Base-by-base conservation (phyloP, 805 yeast species). In the Kodamaea hsintzibuensis region DNA sequence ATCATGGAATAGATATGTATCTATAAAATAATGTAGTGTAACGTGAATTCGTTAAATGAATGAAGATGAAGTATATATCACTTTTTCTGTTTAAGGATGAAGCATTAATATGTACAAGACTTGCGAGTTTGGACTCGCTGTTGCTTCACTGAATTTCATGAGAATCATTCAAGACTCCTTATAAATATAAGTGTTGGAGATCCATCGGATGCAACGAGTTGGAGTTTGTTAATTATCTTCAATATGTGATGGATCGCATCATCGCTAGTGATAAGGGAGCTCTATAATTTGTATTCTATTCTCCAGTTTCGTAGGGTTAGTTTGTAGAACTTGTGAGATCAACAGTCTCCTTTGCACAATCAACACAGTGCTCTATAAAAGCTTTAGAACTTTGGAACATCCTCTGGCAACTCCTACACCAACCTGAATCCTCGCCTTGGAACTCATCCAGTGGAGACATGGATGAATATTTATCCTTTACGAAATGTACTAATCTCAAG, bases 401-500 rank as follows among this genome's bases (percentile, higher is more conserved):
- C 54, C 75, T 72, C 50, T 81, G 82, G 66, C 95, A 88, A 10
- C 82, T 73, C 25, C 87, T 69, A 68, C 95, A 88, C 78, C 82
- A 81, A 12, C 93, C 93, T 2, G 83, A 76, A 52, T 83, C 89
- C 25, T 78, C 78, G 53, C 69, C 52, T 40, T 25, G 47, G 33
- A 49, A 43, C 25, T 50, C 48, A 44, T 59, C 59, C 30, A 66
- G 42, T 4, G 54, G 59, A 30, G 35, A 9, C 10, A 57, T 61
- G 37, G 53, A 60, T 42, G 66, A 66, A 62, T 71, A 71, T 53
- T 70, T 71, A 57, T 77, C 81, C 50, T 74, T 82, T 33, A 82
- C 83, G 63, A 78, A 85, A 68, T 88, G 95, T 43, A 88, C 90
- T 42, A 88, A 74, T 50, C 82, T 76, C 52, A 88, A 70, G 67